Conservation (phyloP, 768 basidiomycete species). For the Macrocybe gigantea region DNA sequence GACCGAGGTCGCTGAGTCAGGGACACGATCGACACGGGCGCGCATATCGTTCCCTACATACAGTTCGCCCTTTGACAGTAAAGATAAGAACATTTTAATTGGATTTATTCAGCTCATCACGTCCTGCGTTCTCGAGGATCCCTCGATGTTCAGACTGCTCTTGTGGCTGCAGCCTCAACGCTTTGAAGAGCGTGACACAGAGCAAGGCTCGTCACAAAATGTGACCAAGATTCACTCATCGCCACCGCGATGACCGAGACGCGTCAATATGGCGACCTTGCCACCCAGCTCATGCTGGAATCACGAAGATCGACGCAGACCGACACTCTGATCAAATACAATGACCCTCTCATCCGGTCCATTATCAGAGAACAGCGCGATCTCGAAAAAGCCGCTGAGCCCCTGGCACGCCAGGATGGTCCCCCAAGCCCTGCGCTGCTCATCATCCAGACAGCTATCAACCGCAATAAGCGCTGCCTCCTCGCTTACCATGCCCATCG, state of each 20-base stretch:
- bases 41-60: no score
- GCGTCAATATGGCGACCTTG: constrained; percentile 79
- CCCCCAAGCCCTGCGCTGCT: constrained; percentile 59
- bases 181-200: no score
- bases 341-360: constrained; percentile 79
- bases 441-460: constrained; percentile 84
- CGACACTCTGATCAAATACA: constrained; percentile 86
- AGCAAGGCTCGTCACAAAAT: no score
- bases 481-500: constrained; percentile 91
- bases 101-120: no score
- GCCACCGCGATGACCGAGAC: constrained; percentile 39
- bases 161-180: no score
- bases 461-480: constrained; percentile 93
- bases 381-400: constrained; percentile 55
- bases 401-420: constrained; percentile 31
- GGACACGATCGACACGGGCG: no score
- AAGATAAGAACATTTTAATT: no score
- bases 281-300: constrained; percentile 82
- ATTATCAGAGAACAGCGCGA: constrained; percentile 90
- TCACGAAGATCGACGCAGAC: constrained; percentile 80
- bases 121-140: no score
- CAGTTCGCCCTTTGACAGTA: no score
- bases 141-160: no score
- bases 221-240: background rate
- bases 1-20: no score